Percentiles rank a stretch among this genome's conserved stretches.
Conservation (phyloP, 495 filamentous ascomycete genomes). For the Jackrogersella multiformis region DNA sequence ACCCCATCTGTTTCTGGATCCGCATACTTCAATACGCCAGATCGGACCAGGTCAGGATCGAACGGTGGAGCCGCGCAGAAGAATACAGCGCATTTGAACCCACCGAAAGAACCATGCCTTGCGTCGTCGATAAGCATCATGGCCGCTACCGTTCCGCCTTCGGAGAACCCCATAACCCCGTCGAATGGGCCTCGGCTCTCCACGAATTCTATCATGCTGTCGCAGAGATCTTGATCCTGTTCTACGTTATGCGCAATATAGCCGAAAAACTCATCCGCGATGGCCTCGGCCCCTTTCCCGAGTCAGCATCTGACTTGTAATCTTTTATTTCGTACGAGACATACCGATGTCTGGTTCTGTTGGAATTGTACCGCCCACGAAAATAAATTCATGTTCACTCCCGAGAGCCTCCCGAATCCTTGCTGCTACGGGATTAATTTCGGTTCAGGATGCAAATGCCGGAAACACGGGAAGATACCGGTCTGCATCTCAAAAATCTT, state of each 20-base stretch:
- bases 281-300: conserved; percentile 37
- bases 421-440: conserved; percentile 17
- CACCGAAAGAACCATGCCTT: conserved; percentile 36
- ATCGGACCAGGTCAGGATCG: conserved; percentile 38
- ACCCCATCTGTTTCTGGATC: conserved; percentile 40
- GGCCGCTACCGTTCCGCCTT: conserved; percentile 68
- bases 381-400: conserved; percentile 43
- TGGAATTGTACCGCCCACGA: conserved; percentile 39
- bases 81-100: conserved; percentile 42
- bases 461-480: conserved; percentile 25
- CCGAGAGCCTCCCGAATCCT: conserved; percentile 42
- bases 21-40: conserved; percentile 27
- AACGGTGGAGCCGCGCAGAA: conserved; percentile 43
- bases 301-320: conserved; percentile 21
- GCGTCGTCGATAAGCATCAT: conserved; percentile 50
- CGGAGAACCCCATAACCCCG: conserved; percentile 71
- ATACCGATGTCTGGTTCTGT: conserved; percentile 37
- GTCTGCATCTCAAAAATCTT: conserved; percentile 46
- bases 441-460: not conserved
- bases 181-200: conserved; percentile 65
- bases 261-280: conserved; percentile 43
- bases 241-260: conserved; percentile 35
- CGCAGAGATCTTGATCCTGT: conserved; percentile 32
- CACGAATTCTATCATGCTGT: conserved; percentile 38
- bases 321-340: not conserved